These are phyloP conservation scores for Porcisia deanei DNA, from an alignment of 208 protist species.

Conservation along the genomic window DNA sequence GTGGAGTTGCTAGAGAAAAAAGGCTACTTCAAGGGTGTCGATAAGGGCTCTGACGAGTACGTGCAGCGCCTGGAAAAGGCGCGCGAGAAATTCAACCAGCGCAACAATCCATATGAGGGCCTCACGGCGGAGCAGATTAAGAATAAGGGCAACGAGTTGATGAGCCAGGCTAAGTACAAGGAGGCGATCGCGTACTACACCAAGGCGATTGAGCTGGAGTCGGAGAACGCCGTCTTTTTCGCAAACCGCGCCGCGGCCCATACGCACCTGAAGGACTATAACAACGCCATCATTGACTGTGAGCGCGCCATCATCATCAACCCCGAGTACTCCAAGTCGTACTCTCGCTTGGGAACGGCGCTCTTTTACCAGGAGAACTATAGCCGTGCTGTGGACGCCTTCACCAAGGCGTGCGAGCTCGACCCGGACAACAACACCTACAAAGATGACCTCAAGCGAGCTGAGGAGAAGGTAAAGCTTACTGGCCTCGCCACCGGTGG, in stretches of 20 bases:
- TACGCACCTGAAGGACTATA: conserved; percentile 92
- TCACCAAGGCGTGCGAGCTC: conserved; percentile 88
- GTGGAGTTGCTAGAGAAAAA: conserved; percentile 87
- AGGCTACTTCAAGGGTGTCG: conserved; percentile 88
- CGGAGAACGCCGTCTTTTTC: conserved; percentile 90
- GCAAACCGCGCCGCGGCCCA: conserved; percentile 92
- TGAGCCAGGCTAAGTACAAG: conserved; percentile 92
- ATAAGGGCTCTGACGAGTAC: conserved; percentile 81
- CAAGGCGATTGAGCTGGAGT: conserved; percentile 92
- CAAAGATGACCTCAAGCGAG: conserved; percentile 90
- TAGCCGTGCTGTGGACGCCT: conserved; percentile 80
- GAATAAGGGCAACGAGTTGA: conserved; percentile 92
- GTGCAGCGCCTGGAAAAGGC: conserved; percentile 77
- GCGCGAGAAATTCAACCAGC: conserved; percentile 85
- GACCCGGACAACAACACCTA: conserved; percentile 92
- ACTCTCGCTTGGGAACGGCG: conserved; percentile 88
- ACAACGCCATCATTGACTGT: conserved; percentile 87
- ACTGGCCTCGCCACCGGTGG: conserved; percentile 27
- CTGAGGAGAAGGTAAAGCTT: conserved; percentile 77
- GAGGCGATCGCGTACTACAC: conserved; percentile 93
- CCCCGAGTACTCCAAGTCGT: conserved; percentile 90
- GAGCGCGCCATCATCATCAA: conserved; percentile 88
- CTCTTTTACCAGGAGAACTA: conserved; percentile 92
- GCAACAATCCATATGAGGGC: conserved; percentile 92
- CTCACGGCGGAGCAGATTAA: conserved; percentile 93